These are phyloP conservation scores for Xylaria sp. DNA, from an alignment of 2,329 filamentous ascomycete species.

Conservation along the genomic window DNA sequence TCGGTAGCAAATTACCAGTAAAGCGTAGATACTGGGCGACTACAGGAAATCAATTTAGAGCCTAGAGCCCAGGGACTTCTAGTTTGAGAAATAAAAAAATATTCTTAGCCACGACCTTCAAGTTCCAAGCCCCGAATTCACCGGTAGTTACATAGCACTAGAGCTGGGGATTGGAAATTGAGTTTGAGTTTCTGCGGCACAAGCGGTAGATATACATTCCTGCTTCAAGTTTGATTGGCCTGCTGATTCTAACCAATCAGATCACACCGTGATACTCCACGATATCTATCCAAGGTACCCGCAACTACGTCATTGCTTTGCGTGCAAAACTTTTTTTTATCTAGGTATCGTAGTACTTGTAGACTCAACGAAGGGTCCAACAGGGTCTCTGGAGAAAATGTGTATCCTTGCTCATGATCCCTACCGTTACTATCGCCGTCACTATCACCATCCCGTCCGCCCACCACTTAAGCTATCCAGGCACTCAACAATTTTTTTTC, in stretches of 20 bases:
- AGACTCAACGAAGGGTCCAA: slow-evolving; percentile 9
- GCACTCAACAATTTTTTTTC: background rate
- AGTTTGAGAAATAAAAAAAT: background rate
- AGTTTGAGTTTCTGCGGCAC: slow-evolving; percentile 25
- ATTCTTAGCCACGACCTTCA: background rate
- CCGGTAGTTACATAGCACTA: background rate
- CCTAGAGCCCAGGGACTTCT: background rate
- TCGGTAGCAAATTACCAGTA: background rate
- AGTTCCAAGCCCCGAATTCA: background rate
- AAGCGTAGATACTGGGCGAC: background rate
- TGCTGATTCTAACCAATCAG: slow-evolving; percentile 5
- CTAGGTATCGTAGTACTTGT: background rate
- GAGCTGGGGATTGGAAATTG: background rate
- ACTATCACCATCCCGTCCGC: background rate
- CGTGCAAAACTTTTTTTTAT: background rate
- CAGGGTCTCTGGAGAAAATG: background rate
- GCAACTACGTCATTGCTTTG: slow-evolving; percentile 14
- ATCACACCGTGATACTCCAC: slow-evolving; percentile 5
- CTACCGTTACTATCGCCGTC: background rate
- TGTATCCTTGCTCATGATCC: slow-evolving; percentile 10
- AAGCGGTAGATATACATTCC: slow-evolving; percentile 7
- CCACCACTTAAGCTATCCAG: background rate
- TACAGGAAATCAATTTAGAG: background rate
- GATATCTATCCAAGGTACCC: background rate
- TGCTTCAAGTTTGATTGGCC: slow-evolving; percentile 1